Evolutionary conservation across 352 stramenopile species (phyloP).

Genomic region (Phytophthora nicotianae): DNA sequence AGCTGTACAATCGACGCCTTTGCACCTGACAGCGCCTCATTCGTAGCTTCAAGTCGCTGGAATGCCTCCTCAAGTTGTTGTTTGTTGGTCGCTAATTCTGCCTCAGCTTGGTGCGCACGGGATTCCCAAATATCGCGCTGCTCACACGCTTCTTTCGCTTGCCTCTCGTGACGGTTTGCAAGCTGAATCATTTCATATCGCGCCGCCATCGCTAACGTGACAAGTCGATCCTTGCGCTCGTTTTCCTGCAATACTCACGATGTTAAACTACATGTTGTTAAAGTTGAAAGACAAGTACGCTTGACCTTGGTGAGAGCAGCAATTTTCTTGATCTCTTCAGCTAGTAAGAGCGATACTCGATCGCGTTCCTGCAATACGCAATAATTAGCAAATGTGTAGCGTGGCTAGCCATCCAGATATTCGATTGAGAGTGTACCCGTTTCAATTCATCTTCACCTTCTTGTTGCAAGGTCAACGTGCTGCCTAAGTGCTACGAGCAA

Average conservation of each 20-base stretch:
- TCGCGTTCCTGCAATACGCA: constrained; percentile 52
- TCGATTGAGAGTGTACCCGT: constrained; percentile 24
- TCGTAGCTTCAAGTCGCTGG: constrained; percentile 44
- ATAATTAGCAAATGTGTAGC: neutral
- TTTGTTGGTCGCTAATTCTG: constrained; percentile 43
- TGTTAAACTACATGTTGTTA: constrained; percentile 7
- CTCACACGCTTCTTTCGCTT: constrained; percentile 38
- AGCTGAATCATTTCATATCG: constrained; percentile 69
- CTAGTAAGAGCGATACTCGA: constrained; percentile 49
- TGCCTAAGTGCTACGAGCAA: constrained; percentile 42
- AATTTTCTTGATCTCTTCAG: constrained; percentile 81
- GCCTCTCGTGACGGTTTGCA: constrained; percentile 51
- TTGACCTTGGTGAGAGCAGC: constrained; percentile 64
- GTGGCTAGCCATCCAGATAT: neutral
- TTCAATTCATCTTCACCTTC: constrained; percentile 68
- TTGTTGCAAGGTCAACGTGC: constrained; percentile 54
- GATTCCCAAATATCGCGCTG: constrained; percentile 27
- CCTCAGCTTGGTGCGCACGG: constrained; percentile 40
- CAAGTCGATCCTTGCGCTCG: constrained; percentile 72
- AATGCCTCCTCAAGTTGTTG: constrained; percentile 58
- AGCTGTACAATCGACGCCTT: constrained; percentile 42
- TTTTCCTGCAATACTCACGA: constrained; percentile 52
- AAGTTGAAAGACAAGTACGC: neutral
- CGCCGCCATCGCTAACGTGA: constrained; percentile 79
- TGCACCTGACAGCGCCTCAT: constrained; percentile 35